phyloP scores from a whole-genome alignment of 169 alveolate species.

The Cryptosporidium ubiquitum region DNA sequence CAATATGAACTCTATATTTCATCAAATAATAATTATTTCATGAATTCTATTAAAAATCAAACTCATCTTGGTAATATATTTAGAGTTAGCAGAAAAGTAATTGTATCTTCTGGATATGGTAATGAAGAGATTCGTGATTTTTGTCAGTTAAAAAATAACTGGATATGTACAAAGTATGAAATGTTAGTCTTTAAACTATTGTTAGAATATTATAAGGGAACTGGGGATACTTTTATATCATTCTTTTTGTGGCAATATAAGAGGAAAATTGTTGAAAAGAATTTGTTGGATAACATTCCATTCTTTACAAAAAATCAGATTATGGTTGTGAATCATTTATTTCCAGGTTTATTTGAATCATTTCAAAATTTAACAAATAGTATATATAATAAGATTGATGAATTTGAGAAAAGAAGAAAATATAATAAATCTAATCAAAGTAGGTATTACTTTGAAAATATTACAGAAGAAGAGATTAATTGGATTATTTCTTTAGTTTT shows the following conservation, averaged over 20 bases:
- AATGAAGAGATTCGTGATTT: slow-evolving; percentile 18
- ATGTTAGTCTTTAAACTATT: slow-evolving; percentile 25
- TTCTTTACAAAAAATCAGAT: slow-evolving; percentile 43
- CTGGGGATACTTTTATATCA: slow-evolving; percentile 1
- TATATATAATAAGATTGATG: slow-evolving; percentile 12
- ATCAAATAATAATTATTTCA: background rate
- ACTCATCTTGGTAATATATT: background rate
- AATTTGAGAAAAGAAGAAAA: background rate
- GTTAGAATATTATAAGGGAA: slow-evolving; percentile 1
- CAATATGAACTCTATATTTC: slow-evolving; percentile 8
- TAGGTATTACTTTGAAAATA: background rate
- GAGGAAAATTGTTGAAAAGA: slow-evolving; percentile 3
- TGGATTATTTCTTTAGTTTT: slow-evolving; percentile 54
- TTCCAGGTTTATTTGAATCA: slow-evolving; percentile 36
- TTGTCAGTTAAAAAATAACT: background rate
- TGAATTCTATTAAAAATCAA: no score
- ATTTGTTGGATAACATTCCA: slow-evolving; percentile 31
- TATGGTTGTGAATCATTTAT: slow-evolving; percentile 5
- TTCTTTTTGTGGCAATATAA: slow-evolving; percentile 31
- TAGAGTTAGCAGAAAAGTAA: slow-evolving; percentile 18
- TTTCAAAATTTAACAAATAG: slow-evolving; percentile 12
- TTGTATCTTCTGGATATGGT: slow-evolving; percentile 40
- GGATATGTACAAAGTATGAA: slow-evolving; percentile 49
- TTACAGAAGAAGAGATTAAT: slow-evolving; percentile 23
- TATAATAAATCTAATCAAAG: background rate